Percentiles rank a stretch among this genome's conserved stretches.
phyloP scores from a whole-genome alignment of 2,329 filamentous ascomycete species.

The Penicillium sp. region DNA sequence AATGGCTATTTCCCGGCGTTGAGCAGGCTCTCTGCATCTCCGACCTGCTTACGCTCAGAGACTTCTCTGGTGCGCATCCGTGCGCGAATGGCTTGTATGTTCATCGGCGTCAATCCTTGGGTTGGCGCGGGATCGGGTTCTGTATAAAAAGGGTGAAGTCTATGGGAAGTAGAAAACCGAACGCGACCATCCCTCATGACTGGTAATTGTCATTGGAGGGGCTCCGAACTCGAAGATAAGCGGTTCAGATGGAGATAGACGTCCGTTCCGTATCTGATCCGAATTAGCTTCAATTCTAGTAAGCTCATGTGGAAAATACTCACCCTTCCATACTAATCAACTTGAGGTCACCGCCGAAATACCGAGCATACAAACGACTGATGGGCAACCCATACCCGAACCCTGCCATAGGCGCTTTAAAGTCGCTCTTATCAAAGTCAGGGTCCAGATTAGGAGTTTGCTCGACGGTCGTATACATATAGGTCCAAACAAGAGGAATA shows the following conservation, averaged over 20 bases:
- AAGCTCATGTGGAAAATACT: not conserved
- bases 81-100: slow-evolving; percentile 66
- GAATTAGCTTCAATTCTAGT: slow-evolving; percentile 19
- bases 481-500: slow-evolving; percentile 99
- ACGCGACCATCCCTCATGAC: slow-evolving; percentile 78
- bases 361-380: slow-evolving; percentile 88
- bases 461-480: slow-evolving; percentile 99
- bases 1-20: slow-evolving; percentile 52
- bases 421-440: slow-evolving; percentile 98
- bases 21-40: slow-evolving; percentile 80
- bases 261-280: slow-evolving; percentile 86
- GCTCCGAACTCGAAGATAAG: slow-evolving; percentile 92
- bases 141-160: slow-evolving; percentile 46
- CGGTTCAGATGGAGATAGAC: slow-evolving; percentile 98
- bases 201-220: slow-evolving; percentile 89
- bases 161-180: slow-evolving; percentile 46
- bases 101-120: slow-evolving; percentile 59
- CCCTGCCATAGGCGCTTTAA: slow-evolving; percentile 98
- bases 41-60: slow-evolving; percentile 86
- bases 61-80: slow-evolving; percentile 75
- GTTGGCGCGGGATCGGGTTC: slow-evolving; percentile 42
- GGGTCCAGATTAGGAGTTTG: slow-evolving; percentile 93
- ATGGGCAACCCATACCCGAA: slow-evolving; percentile 98
- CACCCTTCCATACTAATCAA: slow-evolving; percentile 99
- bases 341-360: slow-evolving; percentile 97